Conservation (phyloP, 2,329 filamentous ascomycete species). For the Cucurbitaria berberidis region DNA sequence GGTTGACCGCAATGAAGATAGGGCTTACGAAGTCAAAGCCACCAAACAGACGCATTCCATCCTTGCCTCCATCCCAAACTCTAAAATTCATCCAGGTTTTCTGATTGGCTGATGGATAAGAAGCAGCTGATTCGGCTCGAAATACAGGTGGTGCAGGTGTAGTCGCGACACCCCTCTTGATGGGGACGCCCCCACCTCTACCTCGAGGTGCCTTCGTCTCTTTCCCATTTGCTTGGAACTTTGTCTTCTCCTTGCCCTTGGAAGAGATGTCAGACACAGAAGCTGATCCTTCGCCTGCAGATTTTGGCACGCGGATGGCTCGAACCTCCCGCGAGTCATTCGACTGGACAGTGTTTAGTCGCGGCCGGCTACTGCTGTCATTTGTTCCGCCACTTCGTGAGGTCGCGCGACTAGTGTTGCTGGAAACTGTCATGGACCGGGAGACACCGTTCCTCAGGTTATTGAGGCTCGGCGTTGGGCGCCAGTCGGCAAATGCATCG, state of each 20-base stretch:
- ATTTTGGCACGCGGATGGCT: constrained; percentile 21
- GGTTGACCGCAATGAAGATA: background rate
- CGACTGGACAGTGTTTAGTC: constrained; percentile 30
- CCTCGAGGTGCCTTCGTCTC: constrained; percentile 48
- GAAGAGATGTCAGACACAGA: constrained; percentile 40
- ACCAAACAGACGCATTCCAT: constrained; percentile 40
- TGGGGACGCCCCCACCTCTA: constrained; percentile 48
- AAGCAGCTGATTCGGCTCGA: constrained; percentile 34
- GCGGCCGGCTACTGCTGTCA: constrained; percentile 22
- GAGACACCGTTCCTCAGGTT: constrained; percentile 27
- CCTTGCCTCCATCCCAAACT: constrained; percentile 43
- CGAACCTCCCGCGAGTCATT: constrained; percentile 28
- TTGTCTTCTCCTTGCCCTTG: constrained; percentile 41
- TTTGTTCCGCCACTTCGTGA: constrained; percentile 41
- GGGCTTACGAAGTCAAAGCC: constrained; percentile 46
- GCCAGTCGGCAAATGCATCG: constrained; percentile 41
- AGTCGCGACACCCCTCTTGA: constrained; percentile 31
- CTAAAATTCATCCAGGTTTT: constrained; percentile 47
- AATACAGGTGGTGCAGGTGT: constrained; percentile 23
- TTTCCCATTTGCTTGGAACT: constrained; percentile 46
- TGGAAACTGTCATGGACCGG: constrained; percentile 38
- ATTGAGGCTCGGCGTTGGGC: constrained; percentile 27
- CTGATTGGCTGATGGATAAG: constrained; percentile 24
- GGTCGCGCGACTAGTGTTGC: constrained; percentile 33
- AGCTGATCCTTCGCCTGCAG: constrained; percentile 27